These are phyloP conservation scores for Mikania micrantha DNA, from an alignment of 129 eudicot genomes.

Conservation along the genomic window DNA sequence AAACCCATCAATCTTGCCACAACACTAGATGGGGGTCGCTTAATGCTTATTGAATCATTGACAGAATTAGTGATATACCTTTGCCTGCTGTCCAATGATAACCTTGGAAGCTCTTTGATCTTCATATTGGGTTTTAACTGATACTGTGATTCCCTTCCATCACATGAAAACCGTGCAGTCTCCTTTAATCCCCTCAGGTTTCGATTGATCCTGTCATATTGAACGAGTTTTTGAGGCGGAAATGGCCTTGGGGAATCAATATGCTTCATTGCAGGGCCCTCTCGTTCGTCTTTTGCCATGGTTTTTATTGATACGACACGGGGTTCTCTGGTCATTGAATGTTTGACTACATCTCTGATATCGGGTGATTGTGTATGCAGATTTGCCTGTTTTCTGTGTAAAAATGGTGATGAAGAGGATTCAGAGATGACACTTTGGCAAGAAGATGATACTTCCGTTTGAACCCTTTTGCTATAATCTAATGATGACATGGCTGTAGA, in stretches of 20 bases:
- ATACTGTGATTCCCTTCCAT: slow-evolving; percentile 64
- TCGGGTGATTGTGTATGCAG: slow-evolving; percentile 33
- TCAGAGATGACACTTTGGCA: slow-evolving; percentile 34
- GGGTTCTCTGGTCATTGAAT: slow-evolving; percentile 59
- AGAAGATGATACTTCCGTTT: slow-evolving; percentile 38
- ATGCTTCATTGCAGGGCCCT: slow-evolving; percentile 41
- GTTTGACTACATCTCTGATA: slow-evolving; percentile 62
- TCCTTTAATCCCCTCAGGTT: slow-evolving; percentile 32
- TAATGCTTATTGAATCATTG: slow-evolving; percentile 47
- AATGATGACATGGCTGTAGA: slow-evolving; percentile 56
- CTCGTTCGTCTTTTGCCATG: slow-evolving; percentile 36
- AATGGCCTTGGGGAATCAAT: slow-evolving; percentile 89
- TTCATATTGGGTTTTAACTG: slow-evolving; percentile 32
- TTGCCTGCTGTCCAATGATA: slow-evolving; percentile 77
- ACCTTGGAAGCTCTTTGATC: slow-evolving; percentile 75
- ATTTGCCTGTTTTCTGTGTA: slow-evolving; percentile 24
- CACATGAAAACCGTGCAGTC: slow-evolving; percentile 67
- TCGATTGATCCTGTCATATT: slow-evolving; percentile 34
- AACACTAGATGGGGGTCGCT: slow-evolving; percentile 58
- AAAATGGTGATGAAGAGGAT: slow-evolving; percentile 33
- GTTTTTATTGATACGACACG: slow-evolving; percentile 51
- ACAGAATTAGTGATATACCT: slow-evolving; percentile 31
- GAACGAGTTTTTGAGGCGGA: slow-evolving; percentile 33
- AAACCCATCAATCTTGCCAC: slow-evolving; percentile 92
- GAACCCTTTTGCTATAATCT: slow-evolving; percentile 35